phyloP scores from a whole-genome alignment of 2,329 filamentous ascomycete species.

The Nothomitra cinnamomea region DNA sequence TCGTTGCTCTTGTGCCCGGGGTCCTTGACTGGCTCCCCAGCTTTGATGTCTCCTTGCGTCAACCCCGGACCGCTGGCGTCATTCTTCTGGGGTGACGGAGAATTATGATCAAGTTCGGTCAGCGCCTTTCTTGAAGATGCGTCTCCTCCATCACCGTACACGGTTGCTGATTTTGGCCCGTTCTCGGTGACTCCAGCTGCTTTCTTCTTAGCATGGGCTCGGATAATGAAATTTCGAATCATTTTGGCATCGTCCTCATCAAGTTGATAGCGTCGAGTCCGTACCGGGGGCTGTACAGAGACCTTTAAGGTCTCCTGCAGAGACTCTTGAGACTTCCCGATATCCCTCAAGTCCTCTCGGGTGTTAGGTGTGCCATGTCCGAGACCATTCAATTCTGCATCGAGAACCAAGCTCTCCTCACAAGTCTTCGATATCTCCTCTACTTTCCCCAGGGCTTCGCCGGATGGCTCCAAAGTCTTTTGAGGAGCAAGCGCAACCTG shows the following conservation, averaged over 20 bases:
- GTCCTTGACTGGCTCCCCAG: not conserved
- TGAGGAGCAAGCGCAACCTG: too few species aligned
- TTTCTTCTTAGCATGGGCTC: not conserved
- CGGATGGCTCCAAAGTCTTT: too few species aligned
- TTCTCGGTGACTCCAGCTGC: not conserved
- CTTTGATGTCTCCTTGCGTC: not conserved
- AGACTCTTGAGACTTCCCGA: too few species aligned
- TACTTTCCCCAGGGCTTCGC: too few species aligned
- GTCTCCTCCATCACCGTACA: not conserved
- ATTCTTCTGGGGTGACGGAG: not conserved
- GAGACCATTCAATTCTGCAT: too few species aligned
- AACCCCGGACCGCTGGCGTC: not conserved
- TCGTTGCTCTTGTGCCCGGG: not conserved
- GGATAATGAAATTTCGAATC: not conserved
- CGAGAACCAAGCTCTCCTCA: too few species aligned
- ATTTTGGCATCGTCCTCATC: not conserved
- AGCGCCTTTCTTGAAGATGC: not conserved
- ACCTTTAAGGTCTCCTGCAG: too few species aligned
- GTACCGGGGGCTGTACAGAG: too few species aligned
- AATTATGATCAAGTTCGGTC: not conserved
- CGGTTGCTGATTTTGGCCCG: not conserved
- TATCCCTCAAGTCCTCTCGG: too few species aligned
- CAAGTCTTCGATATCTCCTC: too few species aligned
- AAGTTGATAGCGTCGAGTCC: too few species aligned
- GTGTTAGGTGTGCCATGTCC: too few species aligned